Percentiles rank a stretch among this genome's conserved stretches.
These are phyloP conservation scores for Glycine soja DNA, from an alignment of 306 rosid species.

Conservation along the genomic window DNA sequence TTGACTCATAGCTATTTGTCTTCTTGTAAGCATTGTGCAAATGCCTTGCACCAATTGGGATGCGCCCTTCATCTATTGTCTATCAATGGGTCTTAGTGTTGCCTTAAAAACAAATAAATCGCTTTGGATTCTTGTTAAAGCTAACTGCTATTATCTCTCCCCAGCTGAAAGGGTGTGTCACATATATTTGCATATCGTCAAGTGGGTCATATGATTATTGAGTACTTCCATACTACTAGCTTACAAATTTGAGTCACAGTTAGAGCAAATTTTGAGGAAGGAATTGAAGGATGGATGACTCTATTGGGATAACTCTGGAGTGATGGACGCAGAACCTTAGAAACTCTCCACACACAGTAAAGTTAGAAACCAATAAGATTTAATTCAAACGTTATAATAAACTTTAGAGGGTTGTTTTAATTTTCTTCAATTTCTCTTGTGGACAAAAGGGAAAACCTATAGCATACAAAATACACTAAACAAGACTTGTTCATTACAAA, in stretches of 20 bases:
- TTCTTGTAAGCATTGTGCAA: conserved; percentile 43
- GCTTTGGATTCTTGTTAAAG: conserved; percentile 76
- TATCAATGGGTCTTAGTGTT: conserved; percentile 51
- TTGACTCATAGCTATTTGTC: conserved; percentile 61
- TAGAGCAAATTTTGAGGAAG: conserved; percentile 30
- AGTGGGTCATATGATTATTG: conserved; percentile 56
- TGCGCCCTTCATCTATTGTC: too few species aligned
- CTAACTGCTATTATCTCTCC: conserved; percentile 31
- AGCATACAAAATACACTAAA: too few species aligned
- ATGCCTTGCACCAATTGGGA: conserved; percentile 38
- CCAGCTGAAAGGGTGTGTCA: background rate
- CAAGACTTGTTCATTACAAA: too few species aligned
- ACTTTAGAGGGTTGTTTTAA: too few species aligned
- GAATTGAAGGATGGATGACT: background rate
- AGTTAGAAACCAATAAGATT: background rate
- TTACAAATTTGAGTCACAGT: conserved; percentile 48
- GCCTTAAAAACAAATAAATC: conserved; percentile 53
- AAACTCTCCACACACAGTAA: conserved; percentile 8
- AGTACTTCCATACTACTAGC: conserved; percentile 53
- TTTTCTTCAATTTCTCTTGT: too few species aligned
- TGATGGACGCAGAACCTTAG: too few species aligned
- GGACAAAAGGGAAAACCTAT: too few species aligned
- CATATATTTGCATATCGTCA: conserved; percentile 2
- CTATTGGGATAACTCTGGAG: conserved; percentile 10
- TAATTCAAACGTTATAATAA: background rate